A percentile compares a stretch with the other conserved stretches of the same genome.
phyloP scores from a whole-genome alignment of 2,329 filamentous ascomycete genomes.

The Zymoseptoria ardabiliae region DNA sequence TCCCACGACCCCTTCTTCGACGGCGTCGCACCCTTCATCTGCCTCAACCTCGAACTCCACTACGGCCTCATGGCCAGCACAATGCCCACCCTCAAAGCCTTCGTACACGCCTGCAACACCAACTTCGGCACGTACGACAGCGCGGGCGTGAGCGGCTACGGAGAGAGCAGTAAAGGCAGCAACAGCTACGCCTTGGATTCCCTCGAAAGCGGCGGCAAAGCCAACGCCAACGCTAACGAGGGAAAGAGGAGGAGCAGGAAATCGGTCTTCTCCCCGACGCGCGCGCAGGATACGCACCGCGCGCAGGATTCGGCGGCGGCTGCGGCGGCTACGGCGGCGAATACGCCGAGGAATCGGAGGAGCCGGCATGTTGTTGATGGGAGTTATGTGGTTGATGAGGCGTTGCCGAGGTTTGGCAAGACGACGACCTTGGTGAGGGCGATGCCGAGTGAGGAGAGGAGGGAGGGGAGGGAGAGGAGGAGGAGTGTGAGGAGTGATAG shows the following conservation, averaged over 20 bases:
- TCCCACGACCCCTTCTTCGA: conserved; percentile 13
- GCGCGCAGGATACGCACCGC: neutral
- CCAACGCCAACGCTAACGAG: no score
- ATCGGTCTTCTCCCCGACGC: neutral
- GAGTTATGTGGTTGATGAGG: neutral
- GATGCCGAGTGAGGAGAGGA: neutral
- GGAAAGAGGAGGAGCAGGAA: neutral
- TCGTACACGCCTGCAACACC: conserved; percentile 21
- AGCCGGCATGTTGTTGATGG: neutral
- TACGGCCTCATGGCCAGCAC: conserved; percentile 21
- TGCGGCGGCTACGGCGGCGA: no score
- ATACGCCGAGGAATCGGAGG: neutral
- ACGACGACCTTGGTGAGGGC: neutral
- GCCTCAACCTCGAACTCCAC: conserved; percentile 21
- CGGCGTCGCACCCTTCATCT: conserved; percentile 17
- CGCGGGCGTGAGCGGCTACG: conserved; percentile 14
- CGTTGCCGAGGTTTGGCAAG: neutral
- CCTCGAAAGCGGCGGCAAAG: neutral
- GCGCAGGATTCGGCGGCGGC: conserved; percentile 2
- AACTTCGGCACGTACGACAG: conserved; percentile 18
- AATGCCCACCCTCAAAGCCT: conserved; percentile 19
- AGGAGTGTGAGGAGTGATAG: conserved; percentile 9
- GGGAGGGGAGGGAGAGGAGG: neutral
- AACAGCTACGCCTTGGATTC: conserved; percentile 16
- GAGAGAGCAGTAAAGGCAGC: conserved; percentile 10